Evolutionary conservation across 2,329 filamentous ascomycete species (phyloP).

Genomic region (Ceratocystis albifundus): DNA sequence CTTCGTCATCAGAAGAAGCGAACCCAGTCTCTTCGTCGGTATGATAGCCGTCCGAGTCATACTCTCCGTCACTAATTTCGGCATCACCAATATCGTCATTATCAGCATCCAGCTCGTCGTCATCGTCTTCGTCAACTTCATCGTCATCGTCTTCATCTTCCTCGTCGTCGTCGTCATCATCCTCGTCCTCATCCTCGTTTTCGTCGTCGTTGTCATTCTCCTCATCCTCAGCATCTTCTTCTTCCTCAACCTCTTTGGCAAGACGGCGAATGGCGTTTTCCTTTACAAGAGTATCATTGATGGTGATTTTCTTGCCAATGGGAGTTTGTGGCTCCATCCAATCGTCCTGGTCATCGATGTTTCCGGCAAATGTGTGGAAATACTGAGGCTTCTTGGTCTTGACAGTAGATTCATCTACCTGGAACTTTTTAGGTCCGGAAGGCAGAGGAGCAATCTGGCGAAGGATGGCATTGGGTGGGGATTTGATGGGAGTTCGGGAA

Average conservation of each 20-base stretch:
- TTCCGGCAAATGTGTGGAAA: constrained; percentile 89
- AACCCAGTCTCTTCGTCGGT: constrained; percentile 61
- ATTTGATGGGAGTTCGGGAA: constrained; percentile 14
- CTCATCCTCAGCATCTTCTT: constrained; percentile 63
- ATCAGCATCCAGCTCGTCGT: constrained; percentile 41
- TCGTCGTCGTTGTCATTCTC: constrained; percentile 38
- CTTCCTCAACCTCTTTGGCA: constrained; percentile 82
- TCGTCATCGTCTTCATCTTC: constrained; percentile 35
- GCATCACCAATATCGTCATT: constrained; percentile 44
- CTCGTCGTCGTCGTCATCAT: constrained; percentile 41
- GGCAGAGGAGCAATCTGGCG: constrained; percentile 15
- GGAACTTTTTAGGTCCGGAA: constrained; percentile 20
- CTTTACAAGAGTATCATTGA: constrained; percentile 79
- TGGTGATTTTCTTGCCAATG: constrained; percentile 61
- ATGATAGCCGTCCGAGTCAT: constrained; percentile 57
- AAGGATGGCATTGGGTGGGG: constrained; percentile 16
- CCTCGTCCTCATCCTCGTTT: constrained; percentile 39
- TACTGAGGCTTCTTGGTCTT: constrained; percentile 41
- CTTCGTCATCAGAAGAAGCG: constrained; percentile 55
- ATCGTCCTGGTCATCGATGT: constrained; percentile 69
- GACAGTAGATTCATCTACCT: constrained; percentile 20
- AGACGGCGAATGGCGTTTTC: constrained; percentile 80
- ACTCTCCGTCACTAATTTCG: constrained; percentile 54
- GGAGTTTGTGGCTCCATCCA: constrained; percentile 69
- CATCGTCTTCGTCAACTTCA: constrained; percentile 41